phyloP scores from a whole-genome alignment of 352 stramenopile genomes.

The Phytopythium mirpurense region DNA sequence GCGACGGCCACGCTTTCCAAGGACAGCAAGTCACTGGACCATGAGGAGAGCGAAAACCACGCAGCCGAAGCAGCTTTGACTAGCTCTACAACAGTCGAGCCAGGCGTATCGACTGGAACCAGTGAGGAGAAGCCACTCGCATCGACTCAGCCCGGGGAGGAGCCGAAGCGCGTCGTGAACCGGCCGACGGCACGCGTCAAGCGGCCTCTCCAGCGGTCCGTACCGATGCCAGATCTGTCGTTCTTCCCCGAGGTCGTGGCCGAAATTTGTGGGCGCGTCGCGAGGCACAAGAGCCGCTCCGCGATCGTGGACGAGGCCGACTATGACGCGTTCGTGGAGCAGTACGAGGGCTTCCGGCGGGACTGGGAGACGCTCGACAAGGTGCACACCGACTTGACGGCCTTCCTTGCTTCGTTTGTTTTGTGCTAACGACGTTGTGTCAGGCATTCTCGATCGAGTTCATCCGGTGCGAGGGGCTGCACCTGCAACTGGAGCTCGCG shows the following conservation, averaged over 20 bases:
- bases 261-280: constrained; percentile 51
- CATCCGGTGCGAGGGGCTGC: constrained; percentile 40
- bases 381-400: too few relatives aligned
- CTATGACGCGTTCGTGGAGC: constrained; percentile 46
- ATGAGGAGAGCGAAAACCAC: too few relatives aligned
- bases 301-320: constrained; percentile 60
- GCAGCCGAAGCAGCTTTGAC: too few relatives aligned
- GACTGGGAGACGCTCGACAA: constrained; percentile 74
- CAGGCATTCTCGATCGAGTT: constrained; percentile 47
- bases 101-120: neutral
- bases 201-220: constrained; percentile 22
- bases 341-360: constrained; percentile 35
- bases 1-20: too few relatives aligned
- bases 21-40: too few relatives aligned
- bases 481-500: constrained; percentile 29
- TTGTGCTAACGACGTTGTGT: neutral
- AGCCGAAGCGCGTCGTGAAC: neutral
- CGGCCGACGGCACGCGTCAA: neutral
- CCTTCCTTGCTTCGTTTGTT: too few relatives aligned
- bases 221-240: constrained; percentile 39
- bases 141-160: neutral
- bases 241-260: constrained; percentile 39
- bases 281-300: constrained; percentile 39
- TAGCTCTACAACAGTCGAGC: neutral
- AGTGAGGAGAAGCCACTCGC: neutral